Base-by-base conservation (phyloP, 345 rosid genomes). In the Punica granatum region DNA sequence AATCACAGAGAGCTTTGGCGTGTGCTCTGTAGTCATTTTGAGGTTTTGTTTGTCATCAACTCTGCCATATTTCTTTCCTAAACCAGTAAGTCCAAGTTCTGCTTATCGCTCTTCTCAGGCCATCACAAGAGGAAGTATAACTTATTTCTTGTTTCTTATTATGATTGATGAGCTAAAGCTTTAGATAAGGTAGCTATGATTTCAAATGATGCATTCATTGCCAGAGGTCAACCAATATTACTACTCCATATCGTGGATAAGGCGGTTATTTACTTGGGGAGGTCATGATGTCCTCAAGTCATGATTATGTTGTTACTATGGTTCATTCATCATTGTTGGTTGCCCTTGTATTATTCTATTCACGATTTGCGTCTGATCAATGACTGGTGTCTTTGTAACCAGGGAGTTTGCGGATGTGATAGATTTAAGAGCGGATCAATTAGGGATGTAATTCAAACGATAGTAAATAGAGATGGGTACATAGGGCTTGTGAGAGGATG, bases 331-430 rank as follows among this genome's bases (percentile, higher is more conserved):
- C 19, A 23, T 46, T 16, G 51, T 46, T 2, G 4, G n/a, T 46
- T 21, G 16, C 51, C 51, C 51, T 46, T 5, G 51, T 23, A 46
- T 23, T 1, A 46, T 46, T 15, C 19, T 46, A 23, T 21, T 19
- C 51, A 46, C 5, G 7, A 46, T 46, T 14, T 46, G 51, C 7
- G 23, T 18, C 19, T 46, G 51, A 46, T 46, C 51, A n/a, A n/a
- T 14, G 23, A 15, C 51, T 16, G n/a, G 7, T 46, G 16, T 34
- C 53, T 73, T 67, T 60, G 23, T 68, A 33, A 68, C 60, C 90
- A 95, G 98, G 99, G 99, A 73, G 92, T 95, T 23, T 92, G 99
- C 1, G 98, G 99, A 65, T 95, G 99, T 46, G 99, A 88, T 77
- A 83, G 98, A 73, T 95, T 88, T 74, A 85, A 76, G 74, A 83